phyloP scores from a whole-genome alignment of 1,284 basidiomycete species.

The Athelia psychrophila region DNA sequence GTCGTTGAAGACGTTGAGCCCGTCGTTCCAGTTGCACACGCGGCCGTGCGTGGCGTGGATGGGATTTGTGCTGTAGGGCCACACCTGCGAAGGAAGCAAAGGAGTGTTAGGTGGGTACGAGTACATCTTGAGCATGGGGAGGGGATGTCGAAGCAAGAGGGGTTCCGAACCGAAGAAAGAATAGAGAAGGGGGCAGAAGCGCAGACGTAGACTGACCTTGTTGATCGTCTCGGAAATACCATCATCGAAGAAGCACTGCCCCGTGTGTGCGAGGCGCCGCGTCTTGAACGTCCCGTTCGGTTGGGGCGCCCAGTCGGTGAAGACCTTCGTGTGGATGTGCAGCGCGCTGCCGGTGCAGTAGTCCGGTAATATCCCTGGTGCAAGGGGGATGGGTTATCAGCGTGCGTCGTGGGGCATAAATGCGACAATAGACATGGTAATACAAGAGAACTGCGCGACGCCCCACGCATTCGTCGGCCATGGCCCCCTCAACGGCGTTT shows the following conservation, averaged over 20 bases:
- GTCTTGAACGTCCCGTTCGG: conserved; percentile 42
- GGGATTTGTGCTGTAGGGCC: conserved; percentile 45
- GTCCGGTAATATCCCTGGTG: conserved; percentile 68
- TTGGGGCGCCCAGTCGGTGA: conserved; percentile 31
- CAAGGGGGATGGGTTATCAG: no score
- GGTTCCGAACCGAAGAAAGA: background rate
- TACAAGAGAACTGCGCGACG: conserved; percentile 60
- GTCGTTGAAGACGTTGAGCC: conserved; percentile 48
- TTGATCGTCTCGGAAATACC: conserved; percentile 47
- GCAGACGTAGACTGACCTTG: conserved; percentile 25
- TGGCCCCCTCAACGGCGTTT: conserved; percentile 63
- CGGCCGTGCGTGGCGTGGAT: conserved; percentile 41
- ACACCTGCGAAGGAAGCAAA: conserved; percentile 37
- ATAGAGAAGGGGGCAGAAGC: background rate
- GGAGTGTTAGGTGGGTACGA: no score
- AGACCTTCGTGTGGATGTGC: conserved; percentile 53
- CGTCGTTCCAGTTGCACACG: conserved; percentile 47
- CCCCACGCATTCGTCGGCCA: conserved; percentile 66
- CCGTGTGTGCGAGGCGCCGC: no score
- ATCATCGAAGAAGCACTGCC: conserved; percentile 68
- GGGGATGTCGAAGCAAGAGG: background rate
- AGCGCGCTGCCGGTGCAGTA: conserved; percentile 56
- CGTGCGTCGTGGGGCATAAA: no score
- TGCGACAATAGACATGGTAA: no score
- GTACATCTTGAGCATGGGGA: background rate